Evolutionary conservation across 768 basidiomycete genomes (phyloP).

Genomic region (Tulasnella calospora): DNA sequence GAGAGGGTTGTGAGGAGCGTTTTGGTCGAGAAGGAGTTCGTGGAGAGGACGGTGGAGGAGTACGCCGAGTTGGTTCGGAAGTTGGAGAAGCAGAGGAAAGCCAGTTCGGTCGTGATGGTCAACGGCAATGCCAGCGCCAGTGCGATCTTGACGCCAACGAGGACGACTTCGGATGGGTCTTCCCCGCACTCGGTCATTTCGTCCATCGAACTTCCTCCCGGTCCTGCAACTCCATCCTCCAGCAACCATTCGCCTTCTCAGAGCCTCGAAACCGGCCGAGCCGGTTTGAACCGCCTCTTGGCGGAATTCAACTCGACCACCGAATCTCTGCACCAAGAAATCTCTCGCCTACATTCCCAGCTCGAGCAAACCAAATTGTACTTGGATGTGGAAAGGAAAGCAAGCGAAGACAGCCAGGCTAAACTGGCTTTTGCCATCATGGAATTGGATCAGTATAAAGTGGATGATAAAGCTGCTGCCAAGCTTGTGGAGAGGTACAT

Average conservation of each 20-base stretch:
- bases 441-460: slow-evolving; percentile 44
- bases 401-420: slow-evolving; percentile 42
- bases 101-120: slow-evolving; percentile 29
- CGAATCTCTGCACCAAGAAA: slow-evolving; percentile 45
- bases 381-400: slow-evolving; percentile 46
- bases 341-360: slow-evolving; percentile 43
- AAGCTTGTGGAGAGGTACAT: slow-evolving; percentile 84
- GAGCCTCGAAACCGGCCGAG: slow-evolving; percentile 37
- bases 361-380: slow-evolving; percentile 43
- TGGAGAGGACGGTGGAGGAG: slow-evolving; percentile 61
- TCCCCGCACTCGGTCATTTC: background rate
- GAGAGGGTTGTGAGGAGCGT: slow-evolving; percentile 36
- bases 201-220: background rate
- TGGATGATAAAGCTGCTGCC: slow-evolving; percentile 46
- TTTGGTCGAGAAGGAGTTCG: slow-evolving; percentile 47
- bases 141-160: background rate
- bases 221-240: slow-evolving; percentile 14
- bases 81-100: slow-evolving; percentile 47
- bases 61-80: slow-evolving; percentile 70
- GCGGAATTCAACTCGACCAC: slow-evolving; percentile 49
- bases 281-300: slow-evolving; percentile 47
- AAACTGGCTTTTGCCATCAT: slow-evolving; percentile 46
- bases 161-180: background rate
- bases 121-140: background rate
- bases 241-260: background rate